Base-by-base conservation (phyloP, 164 flowering plant genomes). In the Euptelea pleiosperma region DNA sequence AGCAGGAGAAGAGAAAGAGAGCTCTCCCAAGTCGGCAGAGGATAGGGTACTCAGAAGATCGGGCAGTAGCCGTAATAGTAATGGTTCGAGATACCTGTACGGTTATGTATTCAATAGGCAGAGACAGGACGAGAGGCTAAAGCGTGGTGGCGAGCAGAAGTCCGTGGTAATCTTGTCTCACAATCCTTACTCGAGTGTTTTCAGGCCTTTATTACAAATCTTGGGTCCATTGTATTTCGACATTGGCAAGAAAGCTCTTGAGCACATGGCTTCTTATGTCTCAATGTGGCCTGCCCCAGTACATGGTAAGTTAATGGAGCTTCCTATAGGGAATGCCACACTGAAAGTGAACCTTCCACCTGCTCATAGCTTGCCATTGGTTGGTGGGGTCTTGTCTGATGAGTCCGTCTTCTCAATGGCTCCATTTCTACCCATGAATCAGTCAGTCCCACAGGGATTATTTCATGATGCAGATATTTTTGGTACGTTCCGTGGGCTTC, bases 61-160 rank as follows among this genome's bases (percentile, higher is more conserved):
- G 3, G 52, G 53, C 33, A 53, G 58, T 55, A 61, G 18, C 18
- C 14, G 28, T 19, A 52, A 8, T 37, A 39, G 68, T 12, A 56
- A 52, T 50, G 55, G 64, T 25, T 42, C 80, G 5, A 70, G 60
- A 42, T 87, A 76, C 61, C 57, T 94, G 69, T 94, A 94, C 66
- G 99, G 99, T 7, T 94, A 77, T 73, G 99, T 94, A 6, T 94
- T 94, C 50, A 94, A 94, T 62, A 82, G 99, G 71, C 96, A 94
- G 76, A 84, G 98, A 62, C 99, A 94, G 61, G 99, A 94, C 64
- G 96, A 91, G 74, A 82, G 91, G 82, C 72, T 94, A 49, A 91
- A 84, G 68, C 73, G 99, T 42, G 99, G 99, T 11, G 99, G 99
- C 21, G 99, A 94, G 49, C 99, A 94, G 72, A 91, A 89, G 55